These are phyloP conservation scores for Malassezia sp. DNA, from an alignment of 1,284 basidiomycete genomes.

Conservation along the genomic window DNA sequence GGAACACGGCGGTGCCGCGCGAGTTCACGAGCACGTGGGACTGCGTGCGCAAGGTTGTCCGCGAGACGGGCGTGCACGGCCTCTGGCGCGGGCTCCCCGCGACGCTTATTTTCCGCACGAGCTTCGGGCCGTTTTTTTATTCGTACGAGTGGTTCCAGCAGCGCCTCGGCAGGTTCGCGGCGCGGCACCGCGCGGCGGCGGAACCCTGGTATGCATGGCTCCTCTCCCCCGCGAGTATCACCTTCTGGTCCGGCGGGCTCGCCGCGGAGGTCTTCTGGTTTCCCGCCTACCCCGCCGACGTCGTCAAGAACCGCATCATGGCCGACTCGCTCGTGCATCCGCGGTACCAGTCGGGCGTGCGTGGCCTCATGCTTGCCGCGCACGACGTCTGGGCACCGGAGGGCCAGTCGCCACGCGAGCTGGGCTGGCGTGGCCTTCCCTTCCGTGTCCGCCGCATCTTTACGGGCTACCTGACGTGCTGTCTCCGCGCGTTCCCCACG, in stretches of 20 bases:
- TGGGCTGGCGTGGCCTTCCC: slow-evolving; percentile 3
- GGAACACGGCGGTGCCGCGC: background rate
- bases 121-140: slow-evolving; percentile 39
- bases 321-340: slow-evolving; percentile 53
- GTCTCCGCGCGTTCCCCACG: slow-evolving; percentile 40
- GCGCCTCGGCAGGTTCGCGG: slow-evolving; percentile 13
- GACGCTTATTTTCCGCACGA: slow-evolving; percentile 46
- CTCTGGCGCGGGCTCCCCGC: slow-evolving; percentile 47
- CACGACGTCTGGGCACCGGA: background rate
- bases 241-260: slow-evolving; percentile 57
- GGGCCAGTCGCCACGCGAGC: background rate
- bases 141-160: slow-evolving; percentile 42
- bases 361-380: slow-evolving; percentile 17
- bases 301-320: slow-evolving; percentile 54
- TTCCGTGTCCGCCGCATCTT: slow-evolving; percentile 19
- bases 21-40: slow-evolving; percentile 44
- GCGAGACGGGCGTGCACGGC: slow-evolving; percentile 31
- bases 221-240: slow-evolving; percentile 57
- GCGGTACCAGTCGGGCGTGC: slow-evolving; percentile 29
- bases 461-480: slow-evolving; percentile 34
- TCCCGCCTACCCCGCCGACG: slow-evolving; percentile 64
- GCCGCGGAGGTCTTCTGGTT: slow-evolving; percentile 48
- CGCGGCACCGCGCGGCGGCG: slow-evolving; percentile 12
- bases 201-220: slow-evolving; percentile 47
- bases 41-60: slow-evolving; percentile 42